Evolutionary conservation across 805 yeast species (phyloP), one percentile per base, ranked within the genome.

Genomic region (Saturnispora halmiae): DNA sequence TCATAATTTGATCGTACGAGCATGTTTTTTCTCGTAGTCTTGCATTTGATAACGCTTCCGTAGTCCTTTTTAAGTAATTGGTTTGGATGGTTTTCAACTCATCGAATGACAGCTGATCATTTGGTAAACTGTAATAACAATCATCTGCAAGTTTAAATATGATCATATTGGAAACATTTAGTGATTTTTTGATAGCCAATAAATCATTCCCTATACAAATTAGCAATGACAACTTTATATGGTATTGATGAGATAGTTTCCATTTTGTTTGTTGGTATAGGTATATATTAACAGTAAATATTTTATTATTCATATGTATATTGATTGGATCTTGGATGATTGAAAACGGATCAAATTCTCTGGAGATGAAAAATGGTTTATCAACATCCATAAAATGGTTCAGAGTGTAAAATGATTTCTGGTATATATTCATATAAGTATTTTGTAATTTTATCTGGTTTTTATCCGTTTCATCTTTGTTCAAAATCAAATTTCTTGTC

Each of bases 1-100:
- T 66, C 70, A 67, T 64, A 10, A 65, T 55, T 21, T 61, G 64
- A 41, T 66, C 71, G 46, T 60, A 67, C 0, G 64, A 51, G 40
- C 67, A 56, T 1, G 66, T 55, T 2, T 8, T 35, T 36, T 53
- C 54, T 9, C 50, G 45, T 28, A 39, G 32, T 14, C 30, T 44
- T 20, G 30, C 33, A 14, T 20, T 30, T 6, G 22, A 20, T 31
- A 42, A 9, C 14, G 36, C 42, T 11, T 30, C 38, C 7, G 15
- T 19, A 1, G 34, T 20, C 26, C 38, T 47, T 20, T 25, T 31
- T 8, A 21, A 18, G 32, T 47, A 36, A 14, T 35, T 35, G 6
- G 38, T 18, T 29, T 41, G 38, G 10, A 58, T 34, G 5, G 28
- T 10, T 1, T 38, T 33, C 1, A 57, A 36, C 1, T 35, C 13